These are phyloP conservation scores for Madurella mycetomatis DNA, from an alignment of 2,329 filamentous ascomycete genomes.

Conservation along the genomic window DNA sequence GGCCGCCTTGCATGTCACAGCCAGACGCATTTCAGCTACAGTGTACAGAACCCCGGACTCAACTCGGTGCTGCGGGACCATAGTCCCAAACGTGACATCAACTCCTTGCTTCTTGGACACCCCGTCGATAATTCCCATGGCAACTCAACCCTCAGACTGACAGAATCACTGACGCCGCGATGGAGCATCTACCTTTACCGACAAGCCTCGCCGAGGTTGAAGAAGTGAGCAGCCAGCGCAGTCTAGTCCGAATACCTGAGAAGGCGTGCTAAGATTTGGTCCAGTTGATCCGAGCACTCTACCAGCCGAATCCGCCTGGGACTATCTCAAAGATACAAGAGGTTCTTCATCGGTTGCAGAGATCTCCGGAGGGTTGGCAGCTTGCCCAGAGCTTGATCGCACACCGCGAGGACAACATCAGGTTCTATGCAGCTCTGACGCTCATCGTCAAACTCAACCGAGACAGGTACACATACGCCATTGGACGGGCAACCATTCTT, in stretches of 20 bases:
- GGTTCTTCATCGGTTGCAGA: conserved; percentile 72
- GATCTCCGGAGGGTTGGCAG: conserved; percentile 77
- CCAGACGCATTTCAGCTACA: too few species aligned
- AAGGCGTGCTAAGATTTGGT: conserved; percentile 10
- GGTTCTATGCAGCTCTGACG: conserved; percentile 89
- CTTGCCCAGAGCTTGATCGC: conserved; percentile 72
- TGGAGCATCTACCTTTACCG: conserved; percentile 31
- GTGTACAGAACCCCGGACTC: too few species aligned
- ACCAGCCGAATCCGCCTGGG: conserved; percentile 47
- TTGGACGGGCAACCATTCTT: neutral
- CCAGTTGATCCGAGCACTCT: conserved; percentile 50
- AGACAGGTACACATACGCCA: conserved; percentile 59
- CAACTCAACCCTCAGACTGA: neutral
- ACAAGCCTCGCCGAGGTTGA: conserved; percentile 34
- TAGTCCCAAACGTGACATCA: too few species aligned
- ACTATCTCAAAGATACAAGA: conserved; percentile 58
- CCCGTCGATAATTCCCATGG: too few species aligned
- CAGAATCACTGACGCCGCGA: conserved; percentile 13
- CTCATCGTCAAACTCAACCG: conserved; percentile 92
- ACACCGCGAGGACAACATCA: conserved; percentile 67
- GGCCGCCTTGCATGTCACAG: too few species aligned
- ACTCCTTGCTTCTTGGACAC: too few species aligned
- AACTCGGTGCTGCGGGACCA: too few species aligned
- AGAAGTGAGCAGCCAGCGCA: conserved; percentile 26
- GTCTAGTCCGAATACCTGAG: neutral